Percentiles rank a stretch among this genome's conserved stretches.
These are phyloP conservation scores for Neonectria faginata DNA, from an alignment of 2,329 filamentous ascomycete species.

Conservation along the genomic window DNA sequence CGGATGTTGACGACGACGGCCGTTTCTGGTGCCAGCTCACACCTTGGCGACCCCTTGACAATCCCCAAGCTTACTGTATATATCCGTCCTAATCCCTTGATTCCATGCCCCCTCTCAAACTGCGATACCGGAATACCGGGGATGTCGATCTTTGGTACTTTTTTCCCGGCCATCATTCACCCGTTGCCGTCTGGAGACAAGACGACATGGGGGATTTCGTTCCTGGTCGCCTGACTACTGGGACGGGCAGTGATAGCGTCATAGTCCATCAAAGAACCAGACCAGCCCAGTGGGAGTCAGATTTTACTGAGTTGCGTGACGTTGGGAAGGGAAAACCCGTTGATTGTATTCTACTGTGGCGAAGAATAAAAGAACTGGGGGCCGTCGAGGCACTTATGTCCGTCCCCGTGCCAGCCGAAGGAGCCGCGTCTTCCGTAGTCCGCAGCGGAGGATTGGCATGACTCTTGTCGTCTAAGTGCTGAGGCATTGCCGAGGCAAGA, in stretches of 20 bases:
- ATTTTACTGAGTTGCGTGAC: neutral
- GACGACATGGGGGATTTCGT: constrained; percentile 4
- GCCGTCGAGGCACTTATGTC: constrained; percentile 24
- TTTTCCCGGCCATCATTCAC: neutral
- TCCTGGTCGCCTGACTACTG: constrained; percentile 21
- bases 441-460: neutral
- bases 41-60: neutral
- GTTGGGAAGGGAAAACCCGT: constrained; percentile 9
- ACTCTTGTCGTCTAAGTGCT: neutral
- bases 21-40: constrained; percentile 20
- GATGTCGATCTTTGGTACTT: neutral
- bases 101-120: neutral
- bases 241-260: constrained; percentile 19
- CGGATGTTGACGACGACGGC: constrained; percentile 26
- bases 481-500: constrained; percentile 5
- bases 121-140: neutral
- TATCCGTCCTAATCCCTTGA: constrained; percentile 2
- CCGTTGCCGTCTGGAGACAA: neutral
- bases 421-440: constrained; percentile 27
- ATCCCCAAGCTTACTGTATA: constrained; percentile 8
- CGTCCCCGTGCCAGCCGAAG: constrained; percentile 27
- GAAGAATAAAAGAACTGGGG: constrained; percentile 12
- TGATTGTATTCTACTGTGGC: constrained; percentile 3
- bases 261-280: constrained; percentile 15
- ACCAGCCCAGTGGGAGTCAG: constrained; percentile 8